Evolutionary conservation across 1,139 yeast species (phyloP).

Genomic region (Yamadazyma spencermartinsiae): DNA sequence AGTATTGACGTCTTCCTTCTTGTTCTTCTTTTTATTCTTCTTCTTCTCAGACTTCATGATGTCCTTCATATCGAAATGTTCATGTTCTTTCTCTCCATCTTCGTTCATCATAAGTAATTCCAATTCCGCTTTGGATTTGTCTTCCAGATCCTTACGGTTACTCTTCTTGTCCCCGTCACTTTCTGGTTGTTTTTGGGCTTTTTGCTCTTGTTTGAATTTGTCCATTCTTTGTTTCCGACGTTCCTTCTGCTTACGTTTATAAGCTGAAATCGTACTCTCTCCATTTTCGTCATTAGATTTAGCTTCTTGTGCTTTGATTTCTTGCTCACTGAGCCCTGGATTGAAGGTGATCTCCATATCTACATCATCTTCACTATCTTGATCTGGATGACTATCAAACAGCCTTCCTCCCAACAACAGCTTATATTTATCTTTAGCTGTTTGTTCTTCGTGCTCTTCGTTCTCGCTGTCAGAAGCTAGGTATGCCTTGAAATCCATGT

Average conservation of each 20-base stretch:
- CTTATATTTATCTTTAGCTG: conserved; percentile 62
- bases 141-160: conserved; percentile 27
- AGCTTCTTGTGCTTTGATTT: conserved; percentile 22
- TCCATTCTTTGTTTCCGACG: conserved; percentile 82
- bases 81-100: conserved; percentile 40
- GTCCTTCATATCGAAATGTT: conserved; percentile 81
- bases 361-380: conserved; percentile 62
- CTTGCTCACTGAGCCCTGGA: conserved; percentile 70
- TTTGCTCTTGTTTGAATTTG: conserved; percentile 61
- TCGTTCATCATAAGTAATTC: conserved; percentile 78
- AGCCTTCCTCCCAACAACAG: conserved; percentile 55
- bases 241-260: conserved; percentile 88
- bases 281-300: conserved; percentile 47
- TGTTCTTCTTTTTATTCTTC: conserved; percentile 37
- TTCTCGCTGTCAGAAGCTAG: conserved; percentile 83
- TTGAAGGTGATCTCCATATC: conserved; percentile 97
- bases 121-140: conserved; percentile 63
- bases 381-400: conserved; percentile 30
- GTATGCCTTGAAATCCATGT: conserved; percentile 95
- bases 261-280: conserved; percentile 77
- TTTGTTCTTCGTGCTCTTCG: conserved; percentile 44
- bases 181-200: conserved; percentile 29
- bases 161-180: conserved; percentile 12
- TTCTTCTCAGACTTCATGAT: conserved; percentile 71
- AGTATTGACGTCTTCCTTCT: conserved; percentile 40